These are phyloP conservation scores for Pleodorina starrii DNA, from an alignment of 139 green algal species.

Conservation along the genomic window DNA sequence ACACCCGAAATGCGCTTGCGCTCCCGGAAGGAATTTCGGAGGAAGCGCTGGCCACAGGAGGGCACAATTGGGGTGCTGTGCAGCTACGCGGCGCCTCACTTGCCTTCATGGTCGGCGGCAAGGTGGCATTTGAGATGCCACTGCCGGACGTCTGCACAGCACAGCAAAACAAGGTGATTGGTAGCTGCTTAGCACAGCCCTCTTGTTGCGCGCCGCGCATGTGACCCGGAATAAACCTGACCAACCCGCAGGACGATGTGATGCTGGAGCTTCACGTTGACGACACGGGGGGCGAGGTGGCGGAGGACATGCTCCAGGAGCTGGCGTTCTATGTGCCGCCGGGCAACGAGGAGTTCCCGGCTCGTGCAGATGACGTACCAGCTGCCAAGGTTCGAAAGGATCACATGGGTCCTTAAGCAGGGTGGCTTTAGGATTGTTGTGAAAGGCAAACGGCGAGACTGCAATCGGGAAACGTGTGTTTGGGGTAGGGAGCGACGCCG, in stretches of 20 bases:
- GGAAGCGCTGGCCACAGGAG: constrained; percentile 60
- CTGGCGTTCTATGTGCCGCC: constrained; percentile 87
- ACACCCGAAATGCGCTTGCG: constrained; percentile 40
- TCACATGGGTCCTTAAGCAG: too few species aligned
- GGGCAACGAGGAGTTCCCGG: constrained; percentile 53
- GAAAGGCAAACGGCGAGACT: too few species aligned
- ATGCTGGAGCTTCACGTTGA: constrained; percentile 94
- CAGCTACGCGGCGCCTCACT: constrained; percentile 78
- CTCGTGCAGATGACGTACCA: constrained; percentile 33
- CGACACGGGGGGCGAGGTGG: constrained; percentile 78
- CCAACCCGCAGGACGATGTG: constrained; percentile 86
- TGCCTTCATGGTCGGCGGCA: constrained; percentile 82
- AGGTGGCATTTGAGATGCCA: constrained; percentile 87
- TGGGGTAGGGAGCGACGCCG: too few species aligned
- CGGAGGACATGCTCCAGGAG: constrained; percentile 90
- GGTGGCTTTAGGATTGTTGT: too few species aligned
- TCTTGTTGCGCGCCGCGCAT: neutral
- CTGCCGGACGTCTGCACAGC: constrained; percentile 87
- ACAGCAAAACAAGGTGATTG: constrained; percentile 78
- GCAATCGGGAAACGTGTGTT: too few species aligned
- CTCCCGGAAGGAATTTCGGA: constrained; percentile 48
- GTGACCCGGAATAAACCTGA: neutral
- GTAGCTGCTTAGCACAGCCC: neutral
- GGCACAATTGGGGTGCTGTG: constrained; percentile 85
- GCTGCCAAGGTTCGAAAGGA: constrained; percentile 61